Evolutionary conservation across 345 rosid genomes (phyloP), one percentile per base, ranked within the genome.

Genomic region (Noccaea caerulescens): DNA sequence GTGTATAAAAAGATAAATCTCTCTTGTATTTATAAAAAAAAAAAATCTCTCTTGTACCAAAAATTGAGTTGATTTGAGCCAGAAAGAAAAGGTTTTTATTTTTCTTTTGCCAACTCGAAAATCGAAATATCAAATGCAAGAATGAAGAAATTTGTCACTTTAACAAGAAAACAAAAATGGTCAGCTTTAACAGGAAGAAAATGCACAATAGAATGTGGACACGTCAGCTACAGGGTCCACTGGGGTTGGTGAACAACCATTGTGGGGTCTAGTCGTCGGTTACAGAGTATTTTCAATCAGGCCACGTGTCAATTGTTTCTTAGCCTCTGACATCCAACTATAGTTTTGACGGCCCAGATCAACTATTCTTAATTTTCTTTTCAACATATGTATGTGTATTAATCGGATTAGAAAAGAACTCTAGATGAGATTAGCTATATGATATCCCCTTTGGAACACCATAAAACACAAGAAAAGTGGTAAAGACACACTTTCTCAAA

Each of bases 191-290:
- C 46, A 45, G 43, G 71, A 46, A 56, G n/a, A 25, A 56, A 64
- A 64, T 37, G 23, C 0, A 20, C 9, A 2, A 45, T 25, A 1
- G 25, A 50, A 44, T 43, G 13, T 38, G 8, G 65, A 72, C 71
- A 46, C 65, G 52, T 72, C 58, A 56, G 16, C 66, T 45, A 4
- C 16, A 37, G 71, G 77, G 65, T 14, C 76, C 65, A 64, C 43
- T 43, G 71, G 52, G 36, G 65, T 72, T 56, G 77, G 71, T 72
- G 71, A 72, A 64, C 66, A 1, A 72, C 47, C 36, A 11, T 0
- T 46, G 58, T 72, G 43, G 65, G 71, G 42, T 36, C 49, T 10
- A 13, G 2, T 37, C 33, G 5, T 45, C 1, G 56, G 69, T 47
- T 23, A 49, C 41, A 10, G 6, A 0, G 56, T 27, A 27, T 27